phyloP scores from a whole-genome alignment of 2,329 filamentous ascomycete species.

The Colletotrichum sp. region DNA sequence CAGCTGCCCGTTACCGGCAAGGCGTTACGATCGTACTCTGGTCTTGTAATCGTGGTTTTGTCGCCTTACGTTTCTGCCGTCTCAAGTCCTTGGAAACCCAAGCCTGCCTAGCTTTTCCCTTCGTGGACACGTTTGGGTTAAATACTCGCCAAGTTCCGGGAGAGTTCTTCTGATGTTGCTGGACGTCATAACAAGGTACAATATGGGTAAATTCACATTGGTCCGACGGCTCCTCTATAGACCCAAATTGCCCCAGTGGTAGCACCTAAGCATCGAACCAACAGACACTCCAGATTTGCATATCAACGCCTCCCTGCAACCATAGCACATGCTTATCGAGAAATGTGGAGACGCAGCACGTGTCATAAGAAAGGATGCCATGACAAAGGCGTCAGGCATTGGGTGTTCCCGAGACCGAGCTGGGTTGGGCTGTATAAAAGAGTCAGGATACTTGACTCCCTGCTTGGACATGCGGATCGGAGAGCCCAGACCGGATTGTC shows the following conservation, averaged over 20 bases:
- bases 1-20: neutral
- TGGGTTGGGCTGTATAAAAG: neutral
- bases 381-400: neutral
- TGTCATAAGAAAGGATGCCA: neutral
- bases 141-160: neutral
- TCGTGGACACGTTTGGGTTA: neutral
- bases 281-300: neutral
- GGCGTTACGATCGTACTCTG: neutral
- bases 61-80: neutral
- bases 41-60: neutral
- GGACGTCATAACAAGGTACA: neutral
- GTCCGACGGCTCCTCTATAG: neutral
- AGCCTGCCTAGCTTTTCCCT: neutral
- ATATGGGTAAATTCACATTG: neutral
- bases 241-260: neutral
- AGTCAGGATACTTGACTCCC: neutral
- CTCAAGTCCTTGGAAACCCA: neutral
- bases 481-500: neutral
- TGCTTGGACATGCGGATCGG: neutral
- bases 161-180: neutral
- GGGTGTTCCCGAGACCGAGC: neutral
- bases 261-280: neutral
- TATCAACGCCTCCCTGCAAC: neutral
- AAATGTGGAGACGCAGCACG: neutral
- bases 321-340: neutral